Conservation (phyloP, 2,329 filamentous ascomycete genomes). For the Sphaceloma murrayae region DNA sequence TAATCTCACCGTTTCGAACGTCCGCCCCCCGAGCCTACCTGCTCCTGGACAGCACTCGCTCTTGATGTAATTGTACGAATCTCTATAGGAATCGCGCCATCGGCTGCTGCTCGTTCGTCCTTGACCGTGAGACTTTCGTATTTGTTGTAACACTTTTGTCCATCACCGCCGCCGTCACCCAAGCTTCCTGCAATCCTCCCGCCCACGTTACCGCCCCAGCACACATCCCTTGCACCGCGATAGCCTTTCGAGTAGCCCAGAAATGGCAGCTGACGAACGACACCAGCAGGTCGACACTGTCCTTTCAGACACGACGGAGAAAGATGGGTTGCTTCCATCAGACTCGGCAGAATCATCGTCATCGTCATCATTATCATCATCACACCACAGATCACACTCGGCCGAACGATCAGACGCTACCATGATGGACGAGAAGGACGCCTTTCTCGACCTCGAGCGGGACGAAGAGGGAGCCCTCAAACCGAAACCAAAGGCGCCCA, state of each 20-base stretch:
- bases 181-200: no score
- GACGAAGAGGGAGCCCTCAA: constrained; percentile 10
- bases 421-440: constrained; percentile 13
- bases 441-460: constrained; percentile 5
- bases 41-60: background rate
- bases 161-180: no score
- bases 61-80: background rate
- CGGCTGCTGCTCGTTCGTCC: background rate
- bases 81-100: background rate
- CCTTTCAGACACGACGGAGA: background rate
- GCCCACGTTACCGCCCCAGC: no score
- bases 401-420: background rate
- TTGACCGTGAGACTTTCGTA: no score
- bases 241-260: background rate
- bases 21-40: background rate
- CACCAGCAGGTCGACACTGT: background rate
- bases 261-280: constrained; percentile 1
- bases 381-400: constrained; percentile 1
- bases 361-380: no score
- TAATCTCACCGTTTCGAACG: constrained; percentile 12
- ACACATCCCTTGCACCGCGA: constrained; percentile 1
- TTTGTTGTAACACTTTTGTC: no score
- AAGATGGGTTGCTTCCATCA: constrained; percentile 5
- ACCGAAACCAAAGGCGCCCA: background rate
- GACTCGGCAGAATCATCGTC: constrained; percentile 3